Percentiles rank a stretch among this genome's conserved stretches.
phyloP scores from a whole-genome alignment of 805 yeast species.

The Saccharomycopsis malanga region DNA sequence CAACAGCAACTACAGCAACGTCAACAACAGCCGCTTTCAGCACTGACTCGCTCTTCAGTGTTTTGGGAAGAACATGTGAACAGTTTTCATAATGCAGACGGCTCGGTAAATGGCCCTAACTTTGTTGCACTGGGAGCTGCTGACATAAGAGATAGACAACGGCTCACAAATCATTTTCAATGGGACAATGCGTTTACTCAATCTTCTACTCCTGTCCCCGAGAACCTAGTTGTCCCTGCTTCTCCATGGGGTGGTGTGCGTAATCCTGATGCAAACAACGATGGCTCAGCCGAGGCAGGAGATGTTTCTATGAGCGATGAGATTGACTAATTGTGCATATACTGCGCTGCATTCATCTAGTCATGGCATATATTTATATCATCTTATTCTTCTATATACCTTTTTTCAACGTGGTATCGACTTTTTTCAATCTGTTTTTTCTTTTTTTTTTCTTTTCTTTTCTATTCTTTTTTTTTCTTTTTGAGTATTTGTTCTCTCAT shows the following conservation, averaged over 20 bases:
- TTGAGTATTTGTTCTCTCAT: neutral
- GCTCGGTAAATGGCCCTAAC: neutral
- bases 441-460: neutral
- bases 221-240: neutral
- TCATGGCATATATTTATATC: too few relatives aligned
- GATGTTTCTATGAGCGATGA: neutral
- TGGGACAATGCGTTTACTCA: slow-evolving; percentile 7
- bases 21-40: neutral
- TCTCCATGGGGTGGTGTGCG: neutral
- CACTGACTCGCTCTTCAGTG: neutral
- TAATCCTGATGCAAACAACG: neutral
- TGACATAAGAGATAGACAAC: neutral
- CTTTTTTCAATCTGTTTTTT: neutral
- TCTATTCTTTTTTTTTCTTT: neutral
- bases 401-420: too few relatives aligned
- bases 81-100: neutral
- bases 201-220: neutral
- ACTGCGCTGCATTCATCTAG: too few relatives aligned
- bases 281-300: neutral
- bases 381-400: too few relatives aligned
- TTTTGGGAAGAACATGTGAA: neutral
- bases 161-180: neutral
- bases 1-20: neutral
- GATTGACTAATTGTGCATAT: neutral
- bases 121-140: neutral